phyloP scores from a whole-genome alignment of 768 basidiomycete species.

The Termitomyces sp. region DNA sequence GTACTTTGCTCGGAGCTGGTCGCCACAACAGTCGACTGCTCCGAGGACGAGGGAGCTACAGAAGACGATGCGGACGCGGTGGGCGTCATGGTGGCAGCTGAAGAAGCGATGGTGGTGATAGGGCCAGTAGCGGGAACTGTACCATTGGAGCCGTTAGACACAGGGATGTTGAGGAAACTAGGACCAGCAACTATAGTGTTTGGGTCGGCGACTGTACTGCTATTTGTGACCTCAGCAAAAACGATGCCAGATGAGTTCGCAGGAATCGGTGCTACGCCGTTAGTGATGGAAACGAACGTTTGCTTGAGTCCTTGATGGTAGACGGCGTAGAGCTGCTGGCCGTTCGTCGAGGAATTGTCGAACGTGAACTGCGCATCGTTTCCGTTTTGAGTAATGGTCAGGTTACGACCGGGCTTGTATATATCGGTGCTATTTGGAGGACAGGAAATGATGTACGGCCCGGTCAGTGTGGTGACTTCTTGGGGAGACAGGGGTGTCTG shows the following conservation, averaged over 20 bases:
- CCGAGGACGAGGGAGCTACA: background rate
- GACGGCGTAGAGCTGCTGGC: slow-evolving; percentile 27
- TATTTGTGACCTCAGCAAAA: slow-evolving; percentile 10
- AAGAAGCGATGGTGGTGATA: background rate
- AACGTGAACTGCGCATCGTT: slow-evolving; percentile 22
- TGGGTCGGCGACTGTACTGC: background rate
- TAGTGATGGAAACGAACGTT: slow-evolving; percentile 8
- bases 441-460: slow-evolving; percentile 39
- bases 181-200: slow-evolving; percentile 12
- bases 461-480: slow-evolving; percentile 22
- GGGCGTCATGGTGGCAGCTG: background rate
- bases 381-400: slow-evolving; percentile 23
- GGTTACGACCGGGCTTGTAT: slow-evolving; percentile 37
- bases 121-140: slow-evolving; percentile 2
- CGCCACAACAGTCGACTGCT: no score
- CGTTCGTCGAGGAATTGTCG: slow-evolving; percentile 8
- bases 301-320: slow-evolving; percentile 35
- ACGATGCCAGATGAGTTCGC: slow-evolving; percentile 8
- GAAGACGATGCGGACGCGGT: background rate
- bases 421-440: slow-evolving; percentile 40
- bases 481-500: slow-evolving; percentile 13
- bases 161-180: slow-evolving; percentile 5
- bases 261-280: slow-evolving; percentile 9
- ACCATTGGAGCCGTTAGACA: slow-evolving; percentile 1
- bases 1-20: background rate